Base-by-base conservation (phyloP, 129 eudicot genomes). In the Tagetes patula region DNA sequence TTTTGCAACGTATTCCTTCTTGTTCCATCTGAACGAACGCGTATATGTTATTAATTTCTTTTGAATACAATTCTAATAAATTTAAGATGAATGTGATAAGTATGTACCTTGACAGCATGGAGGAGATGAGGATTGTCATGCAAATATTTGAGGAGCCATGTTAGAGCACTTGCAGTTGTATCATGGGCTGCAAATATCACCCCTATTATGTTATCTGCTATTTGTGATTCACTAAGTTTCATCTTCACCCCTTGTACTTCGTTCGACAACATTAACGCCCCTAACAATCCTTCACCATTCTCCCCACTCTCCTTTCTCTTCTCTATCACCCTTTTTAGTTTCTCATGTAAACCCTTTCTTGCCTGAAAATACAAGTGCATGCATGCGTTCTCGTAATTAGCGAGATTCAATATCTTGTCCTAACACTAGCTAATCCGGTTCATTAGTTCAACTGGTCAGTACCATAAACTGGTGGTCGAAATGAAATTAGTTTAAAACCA, bases 161-260 rank as follows among this genome's bases (percentile, higher is more conserved):
- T 91, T 43, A 84, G 81, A 56, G 77, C 92, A 84, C 90, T 84
- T 48, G 97, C 97, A 65, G 97, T 91, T 5, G 97, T 91, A 66
- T 91, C 97, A 74, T 86, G 97, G 31, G 97, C 97, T 14, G 97
- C 97, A 46, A 91, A 91, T 49, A 91, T 88, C 1, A 91, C 88
- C 14, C 97, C 97, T 38, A 91, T 86, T 38, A 88, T 84, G 66
- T 91, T 91, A 84, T 91, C 97, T 1, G 91, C 89, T 30, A 88
- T 84, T 42, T 91, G 95, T 41, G 88, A 75, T 39, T 88, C 97
- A 63, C 77, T 80, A 1, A 91, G 62, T 40, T 75, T 68, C 70
- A 78, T 48, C 56, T 75, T 60, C 65, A 36, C 70, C 65, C 45
- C 70, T 4, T 82, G 37, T 65, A 54, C 60, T 30, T 85, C 42